These are phyloP conservation scores for Carex arenaria DNA, from an alignment of 202 grass and related monocot species.

Conservation along the genomic window DNA sequence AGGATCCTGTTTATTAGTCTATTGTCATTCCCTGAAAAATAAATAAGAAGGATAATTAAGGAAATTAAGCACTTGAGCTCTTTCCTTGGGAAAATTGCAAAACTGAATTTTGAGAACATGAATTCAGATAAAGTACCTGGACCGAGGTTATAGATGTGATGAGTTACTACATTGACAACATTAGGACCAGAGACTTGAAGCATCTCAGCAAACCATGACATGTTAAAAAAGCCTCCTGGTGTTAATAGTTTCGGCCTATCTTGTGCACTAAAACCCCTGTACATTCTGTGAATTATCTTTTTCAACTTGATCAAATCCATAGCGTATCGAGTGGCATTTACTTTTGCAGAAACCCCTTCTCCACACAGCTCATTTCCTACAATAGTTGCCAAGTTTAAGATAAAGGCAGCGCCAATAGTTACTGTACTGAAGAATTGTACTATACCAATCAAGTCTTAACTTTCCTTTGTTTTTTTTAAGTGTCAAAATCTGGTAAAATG, in stretches of 20 bases:
- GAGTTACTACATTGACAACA: constrained; percentile 45
- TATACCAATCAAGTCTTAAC: neutral
- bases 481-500: constrained; percentile 10
- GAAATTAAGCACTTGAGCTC: neutral
- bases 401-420: neutral
- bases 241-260: constrained; percentile 36
- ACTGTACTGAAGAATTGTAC: neutral
- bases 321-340: constrained; percentile 35
- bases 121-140: constrained; percentile 25
- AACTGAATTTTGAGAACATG: neutral
- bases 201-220: constrained; percentile 50
- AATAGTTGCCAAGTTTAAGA: neutral
- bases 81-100: neutral
- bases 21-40: constrained; percentile 36
- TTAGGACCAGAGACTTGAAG: constrained; percentile 35
- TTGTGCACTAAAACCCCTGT: neutral
- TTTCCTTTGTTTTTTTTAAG: no score
- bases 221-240: constrained; percentile 49
- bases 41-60: neutral
- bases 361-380: constrained; percentile 54
- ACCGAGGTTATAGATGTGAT: constrained; percentile 67
- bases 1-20: constrained; percentile 31
- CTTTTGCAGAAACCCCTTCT: constrained; percentile 40
- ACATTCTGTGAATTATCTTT: constrained; percentile 25
- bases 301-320: constrained; percentile 33